Evolutionary conservation across 371 early-diverging fungal genomes (phyloP).

Genomic region (Dinochytrium kinnereticum): DNA sequence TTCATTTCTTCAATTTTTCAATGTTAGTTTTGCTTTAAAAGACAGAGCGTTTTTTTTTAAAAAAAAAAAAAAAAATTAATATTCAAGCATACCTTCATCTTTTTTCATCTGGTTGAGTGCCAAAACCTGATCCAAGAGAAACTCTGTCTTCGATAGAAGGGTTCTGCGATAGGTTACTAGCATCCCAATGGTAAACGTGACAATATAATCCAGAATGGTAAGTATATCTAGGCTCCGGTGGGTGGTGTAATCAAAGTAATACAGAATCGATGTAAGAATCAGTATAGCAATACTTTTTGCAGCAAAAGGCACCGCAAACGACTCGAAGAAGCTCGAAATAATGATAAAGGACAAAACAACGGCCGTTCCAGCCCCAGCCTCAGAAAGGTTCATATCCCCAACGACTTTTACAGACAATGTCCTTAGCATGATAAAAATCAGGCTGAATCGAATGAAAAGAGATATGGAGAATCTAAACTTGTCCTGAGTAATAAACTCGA

Average conservation of each 20-base stretch:
- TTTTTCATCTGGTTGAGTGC: constrained; percentile 1
- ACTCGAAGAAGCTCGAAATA: not conserved
- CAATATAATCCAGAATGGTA: not conserved
- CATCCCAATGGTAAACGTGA: not conserved
- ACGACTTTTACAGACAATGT: not conserved
- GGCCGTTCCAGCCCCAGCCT: not conserved
- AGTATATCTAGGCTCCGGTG: not conserved
- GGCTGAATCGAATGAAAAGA: not conserved
- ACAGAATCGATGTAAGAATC: not conserved
- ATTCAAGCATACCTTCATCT: constrained; percentile 3
- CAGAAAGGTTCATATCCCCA: not conserved
- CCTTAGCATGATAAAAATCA: not conserved
- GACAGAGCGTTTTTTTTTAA: no score
- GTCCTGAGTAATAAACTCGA: not conserved
- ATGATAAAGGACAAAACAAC: not conserved
- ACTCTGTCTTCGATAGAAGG: not conserved
- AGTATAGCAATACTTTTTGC: not conserved
- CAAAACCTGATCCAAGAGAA: not conserved
- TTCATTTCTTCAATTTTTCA: not conserved
- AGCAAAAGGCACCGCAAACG: not conserved
- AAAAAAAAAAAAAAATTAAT: not conserved
- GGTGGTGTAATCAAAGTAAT: not conserved
- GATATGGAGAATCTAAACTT: not conserved
- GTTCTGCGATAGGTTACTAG: not conserved
- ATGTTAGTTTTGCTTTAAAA: not conserved